Conservation (phyloP, 805 yeast genomes). For the Ogataea parapolymorpha region DNA sequence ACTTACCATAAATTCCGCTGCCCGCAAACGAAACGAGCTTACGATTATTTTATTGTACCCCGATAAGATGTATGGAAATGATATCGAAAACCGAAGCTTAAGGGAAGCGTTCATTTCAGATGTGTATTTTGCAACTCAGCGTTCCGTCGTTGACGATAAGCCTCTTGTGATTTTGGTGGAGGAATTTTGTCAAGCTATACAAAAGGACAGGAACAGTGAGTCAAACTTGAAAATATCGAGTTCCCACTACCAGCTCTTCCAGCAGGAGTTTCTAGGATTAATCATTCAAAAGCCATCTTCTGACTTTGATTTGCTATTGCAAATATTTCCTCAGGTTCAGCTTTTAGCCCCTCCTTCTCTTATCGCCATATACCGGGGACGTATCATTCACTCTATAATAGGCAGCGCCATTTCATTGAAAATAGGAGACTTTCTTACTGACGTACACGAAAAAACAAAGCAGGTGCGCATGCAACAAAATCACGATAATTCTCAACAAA, state of each 20-base stretch:
- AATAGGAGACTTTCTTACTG: background rate
- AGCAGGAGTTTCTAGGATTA: constrained; percentile 37
- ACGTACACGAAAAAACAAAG: constrained; percentile 22
- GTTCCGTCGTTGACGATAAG: constrained; percentile 10
- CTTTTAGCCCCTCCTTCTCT: constrained; percentile 51
- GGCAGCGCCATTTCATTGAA: background rate
- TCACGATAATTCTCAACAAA: too few species aligned
- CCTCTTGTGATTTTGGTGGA: constrained; percentile 39
- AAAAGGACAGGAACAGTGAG: background rate
- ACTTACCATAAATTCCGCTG: too few species aligned
- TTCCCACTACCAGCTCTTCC: background rate
- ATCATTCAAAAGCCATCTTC: constrained; percentile 38
- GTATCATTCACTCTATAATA: constrained; percentile 35
- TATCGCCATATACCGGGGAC: constrained; percentile 48
- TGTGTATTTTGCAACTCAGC: too few species aligned
- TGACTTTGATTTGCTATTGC: constrained; percentile 48
- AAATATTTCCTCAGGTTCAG: constrained; percentile 45
- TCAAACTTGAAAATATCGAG: constrained; percentile 11
- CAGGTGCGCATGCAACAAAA: too few species aligned
- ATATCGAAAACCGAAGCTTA: too few species aligned
- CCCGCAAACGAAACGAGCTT: too few species aligned
- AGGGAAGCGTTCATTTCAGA: too few species aligned
- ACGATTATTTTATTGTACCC: too few species aligned
- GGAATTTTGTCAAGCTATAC: too few species aligned
- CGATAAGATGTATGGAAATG: too few species aligned